Percentiles rank a stretch among this genome's conserved stretches.
Evolutionary conservation across 1,284 basidiomycete genomes (phyloP).

Genomic region (Ustilago loliicola): DNA sequence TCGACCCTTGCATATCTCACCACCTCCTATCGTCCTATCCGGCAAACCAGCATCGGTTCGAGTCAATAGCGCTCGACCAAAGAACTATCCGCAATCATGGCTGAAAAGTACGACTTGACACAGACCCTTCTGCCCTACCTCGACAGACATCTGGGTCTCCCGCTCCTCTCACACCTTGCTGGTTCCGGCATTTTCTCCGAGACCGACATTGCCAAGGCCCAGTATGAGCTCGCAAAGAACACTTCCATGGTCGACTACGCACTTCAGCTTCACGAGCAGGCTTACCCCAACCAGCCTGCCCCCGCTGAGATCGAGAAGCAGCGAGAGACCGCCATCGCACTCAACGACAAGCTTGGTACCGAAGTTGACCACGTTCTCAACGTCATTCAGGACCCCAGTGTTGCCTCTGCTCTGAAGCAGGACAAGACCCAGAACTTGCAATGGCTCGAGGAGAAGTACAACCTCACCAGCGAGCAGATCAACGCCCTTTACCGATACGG

Average conservation of each 20-base stretch:
- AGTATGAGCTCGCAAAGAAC: constrained; percentile 95
- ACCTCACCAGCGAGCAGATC: constrained; percentile 94
- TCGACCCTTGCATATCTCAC: constrained; percentile 11
- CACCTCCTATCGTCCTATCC: neutral
- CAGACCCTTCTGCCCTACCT: constrained; percentile 79
- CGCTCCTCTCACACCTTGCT: constrained; percentile 85
- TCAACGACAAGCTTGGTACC: constrained; percentile 84
- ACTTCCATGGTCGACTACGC: constrained; percentile 74
- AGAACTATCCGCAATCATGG: constrained; percentile 49
- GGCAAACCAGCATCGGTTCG: constrained; percentile 6
- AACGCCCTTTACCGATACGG: constrained; percentile 97
- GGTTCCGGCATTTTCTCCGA: constrained; percentile 79
- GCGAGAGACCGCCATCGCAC: constrained; percentile 80
- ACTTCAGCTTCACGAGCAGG: constrained; percentile 81
- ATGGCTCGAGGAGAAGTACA: constrained; percentile 92
- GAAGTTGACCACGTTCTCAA: constrained; percentile 92
- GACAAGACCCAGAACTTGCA: constrained; percentile 97
- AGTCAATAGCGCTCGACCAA: constrained; percentile 14
- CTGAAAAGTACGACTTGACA: constrained; percentile 79
- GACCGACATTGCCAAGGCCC: constrained; percentile 83
- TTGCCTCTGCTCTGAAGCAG: constrained; percentile 82
- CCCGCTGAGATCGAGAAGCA: constrained; percentile 65
- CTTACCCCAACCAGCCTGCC: constrained; percentile 77
- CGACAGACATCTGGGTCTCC: constrained; percentile 93
- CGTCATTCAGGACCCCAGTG: constrained; percentile 96